A percentile compares a stretch with the other conserved stretches of the same genome.
phyloP scores from a whole-genome alignment of 306 rosid species.

The Quercus ilex region DNA sequence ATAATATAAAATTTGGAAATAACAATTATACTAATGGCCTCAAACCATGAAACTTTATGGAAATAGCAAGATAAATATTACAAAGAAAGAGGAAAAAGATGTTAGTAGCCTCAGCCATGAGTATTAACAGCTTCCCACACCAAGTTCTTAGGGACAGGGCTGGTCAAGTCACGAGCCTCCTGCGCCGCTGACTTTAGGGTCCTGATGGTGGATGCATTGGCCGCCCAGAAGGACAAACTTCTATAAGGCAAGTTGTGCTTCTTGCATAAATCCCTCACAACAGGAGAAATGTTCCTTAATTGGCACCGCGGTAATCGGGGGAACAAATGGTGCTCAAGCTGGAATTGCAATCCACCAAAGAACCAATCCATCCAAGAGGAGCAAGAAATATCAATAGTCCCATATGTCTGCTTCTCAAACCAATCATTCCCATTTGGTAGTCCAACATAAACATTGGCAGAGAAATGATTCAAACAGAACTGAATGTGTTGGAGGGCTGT shows the following conservation, averaged over 20 bases:
- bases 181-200: constrained; percentile 58
- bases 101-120: constrained; percentile 42
- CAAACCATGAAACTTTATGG: neutral
- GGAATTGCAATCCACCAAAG: constrained; percentile 74
- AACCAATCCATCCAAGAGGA: constrained; percentile 80
- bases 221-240: constrained; percentile 58
- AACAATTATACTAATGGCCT: neutral
- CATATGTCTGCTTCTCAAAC: constrained; percentile 68
- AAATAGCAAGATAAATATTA: neutral
- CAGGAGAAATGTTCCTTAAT: constrained; percentile 61
- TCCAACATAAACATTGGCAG: constrained; percentile 58
- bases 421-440: constrained; percentile 68
- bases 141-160: constrained; percentile 43
- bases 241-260: constrained; percentile 74
- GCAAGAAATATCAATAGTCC: constrained; percentile 65
- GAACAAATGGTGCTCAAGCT: constrained; percentile 64
- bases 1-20: neutral
- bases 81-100: neutral
- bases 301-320: constrained; percentile 67
- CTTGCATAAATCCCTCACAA: constrained; percentile 65
- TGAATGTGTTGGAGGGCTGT: constrained; percentile 69
- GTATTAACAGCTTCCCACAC: constrained; percentile 77
- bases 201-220: constrained; percentile 51
- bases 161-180: constrained; percentile 37
- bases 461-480: constrained; percentile 68